These are phyloP conservation scores for Choanephora cucurbitarum DNA, from an alignment of 371 early-diverging fungal genomes.

Conservation along the genomic window DNA sequence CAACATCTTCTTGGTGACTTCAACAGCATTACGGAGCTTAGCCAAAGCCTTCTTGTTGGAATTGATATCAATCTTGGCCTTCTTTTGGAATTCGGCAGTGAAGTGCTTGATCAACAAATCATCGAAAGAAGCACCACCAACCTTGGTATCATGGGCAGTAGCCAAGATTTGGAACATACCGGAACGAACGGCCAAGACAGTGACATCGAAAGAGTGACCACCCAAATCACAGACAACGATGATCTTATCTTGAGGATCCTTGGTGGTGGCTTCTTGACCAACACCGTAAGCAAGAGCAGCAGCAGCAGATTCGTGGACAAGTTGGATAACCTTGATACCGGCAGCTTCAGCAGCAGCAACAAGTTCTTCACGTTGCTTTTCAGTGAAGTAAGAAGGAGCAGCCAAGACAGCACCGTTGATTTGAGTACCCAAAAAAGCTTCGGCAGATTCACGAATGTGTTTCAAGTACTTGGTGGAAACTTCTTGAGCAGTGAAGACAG, in stretches of 20 bases:
- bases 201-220: slow-evolving; percentile 93
- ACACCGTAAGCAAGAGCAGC: slow-evolving; percentile 94
- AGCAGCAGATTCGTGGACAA: slow-evolving; percentile 96
- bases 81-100: slow-evolving; percentile 86
- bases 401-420: slow-evolving; percentile 92
- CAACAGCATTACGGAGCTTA: slow-evolving; percentile 84
- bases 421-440: slow-evolving; percentile 78
- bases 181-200: slow-evolving; percentile 84
- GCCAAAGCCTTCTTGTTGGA: slow-evolving; percentile 75
- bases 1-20: slow-evolving; percentile 95
- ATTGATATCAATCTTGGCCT: slow-evolving; percentile 78
- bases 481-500: slow-evolving; percentile 68
- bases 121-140: slow-evolving; percentile 95
- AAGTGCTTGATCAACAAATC: slow-evolving; percentile 84
- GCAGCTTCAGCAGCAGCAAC: slow-evolving; percentile 83
- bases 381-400: slow-evolving; percentile 92
- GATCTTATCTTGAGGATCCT: slow-evolving; percentile 69
- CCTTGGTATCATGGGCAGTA: slow-evolving; percentile 80
- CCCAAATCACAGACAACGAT: slow-evolving; percentile 98
- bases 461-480: slow-evolving; percentile 78
- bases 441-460: slow-evolving; percentile 87
- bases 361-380: slow-evolving; percentile 83
- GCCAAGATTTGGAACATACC: slow-evolving; percentile 90
- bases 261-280: slow-evolving; percentile 57
- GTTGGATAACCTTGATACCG: slow-evolving; percentile 86